Evolutionary conservation across 2,329 filamentous ascomycete genomes (phyloP).

Genomic region (Stagonosporopsis vannaccii): DNA sequence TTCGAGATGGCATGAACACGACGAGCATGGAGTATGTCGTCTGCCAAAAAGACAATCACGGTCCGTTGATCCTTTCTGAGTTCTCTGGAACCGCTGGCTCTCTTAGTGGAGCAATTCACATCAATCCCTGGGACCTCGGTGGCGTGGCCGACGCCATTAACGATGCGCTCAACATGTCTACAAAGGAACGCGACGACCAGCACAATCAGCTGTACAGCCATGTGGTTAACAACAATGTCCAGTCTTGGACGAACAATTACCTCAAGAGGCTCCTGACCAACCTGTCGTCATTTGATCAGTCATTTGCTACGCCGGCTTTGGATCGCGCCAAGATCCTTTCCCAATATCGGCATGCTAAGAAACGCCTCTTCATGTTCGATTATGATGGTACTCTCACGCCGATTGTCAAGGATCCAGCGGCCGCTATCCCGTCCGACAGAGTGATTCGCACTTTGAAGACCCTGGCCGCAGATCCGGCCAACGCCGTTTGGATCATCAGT

Average conservation of each 20-base stretch:
- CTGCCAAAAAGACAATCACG: conserved; percentile 85
- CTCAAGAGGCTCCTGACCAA: conserved; percentile 81
- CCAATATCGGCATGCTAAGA: conserved; percentile 76
- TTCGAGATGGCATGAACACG: conserved; percentile 97
- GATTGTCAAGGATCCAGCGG: conserved; percentile 89
- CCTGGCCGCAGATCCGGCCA: conserved; percentile 79
- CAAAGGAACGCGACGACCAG: conserved; percentile 70
- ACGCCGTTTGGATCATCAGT: conserved; percentile 98
- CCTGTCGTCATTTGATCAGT: conserved; percentile 76
- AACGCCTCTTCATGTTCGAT: conserved; percentile 96
- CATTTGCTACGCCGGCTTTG: conserved; percentile 79
- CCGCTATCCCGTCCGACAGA: conserved; percentile 85
- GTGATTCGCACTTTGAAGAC: conserved; percentile 81
- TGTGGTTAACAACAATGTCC: conserved; percentile 84
- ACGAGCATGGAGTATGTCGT: conserved; percentile 94
- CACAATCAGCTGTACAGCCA: conserved; percentile 81
- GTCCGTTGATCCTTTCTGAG: conserved; percentile 91
- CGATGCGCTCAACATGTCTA: conserved; percentile 77
- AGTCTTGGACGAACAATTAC: conserved; percentile 83
- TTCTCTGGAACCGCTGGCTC: conserved; percentile 94
- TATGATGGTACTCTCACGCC: conserved; percentile 96
- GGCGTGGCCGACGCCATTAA: conserved; percentile 87
- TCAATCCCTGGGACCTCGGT: conserved; percentile 93
- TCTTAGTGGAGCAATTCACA: conserved; percentile 85
- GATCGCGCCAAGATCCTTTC: conserved; percentile 75